Evolutionary conservation across 2,329 filamentous ascomycete species (phyloP), one percentile per base, ranked within the genome.

Genomic region (Colletotrichum chlorophyti): DNA sequence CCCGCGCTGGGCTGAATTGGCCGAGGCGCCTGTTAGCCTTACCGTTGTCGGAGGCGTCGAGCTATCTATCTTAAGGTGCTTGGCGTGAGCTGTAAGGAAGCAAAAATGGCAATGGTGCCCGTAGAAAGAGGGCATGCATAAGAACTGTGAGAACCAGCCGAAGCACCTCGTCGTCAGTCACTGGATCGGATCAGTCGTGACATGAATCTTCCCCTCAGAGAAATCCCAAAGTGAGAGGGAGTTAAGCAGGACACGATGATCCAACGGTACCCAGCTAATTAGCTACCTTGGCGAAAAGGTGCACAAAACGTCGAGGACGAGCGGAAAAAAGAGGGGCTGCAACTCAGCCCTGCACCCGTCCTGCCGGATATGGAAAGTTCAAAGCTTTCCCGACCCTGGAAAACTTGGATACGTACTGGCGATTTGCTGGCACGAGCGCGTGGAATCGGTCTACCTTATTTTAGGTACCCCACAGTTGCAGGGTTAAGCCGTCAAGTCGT

Each of bases 11-110:
- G 40, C 41, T 52, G 58, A 40, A 40, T 58, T 60, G 47, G 46
- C 53, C 53, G 53, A 53, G 15, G 26, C 42, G 14, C 17, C 40
- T 58, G 51, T 58, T 35, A 53, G 53, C 53, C 53, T 31, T 47
- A 53, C 41, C 12, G n/a, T 40, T 31, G 19, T 50, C 35, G 32
- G 32, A 27, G 37, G 43, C 45, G 24, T 54, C 14, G 21, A 19
- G 23, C 24, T 45, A 57, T n/a, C n/a, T n/a, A n/a, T n/a, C n/a
- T n/a, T n/a, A n/a, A n/a, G n/a, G n/a, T n/a, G n/a, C n/a, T n/a
- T n/a, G n/a, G n/a, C n/a, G n/a, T n/a, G 14, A 32, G 37, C 23
- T 32, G 29, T 15, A n/a, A 31, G 27, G 27, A 31, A 31, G 27
- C 27, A 31, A n/a, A n/a, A n/a, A n/a, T n/a, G n/a, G n/a, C n/a